These are phyloP conservation scores for Podaxis sp. DNA, from an alignment of 768 basidiomycete species.

Conservation along the genomic window DNA sequence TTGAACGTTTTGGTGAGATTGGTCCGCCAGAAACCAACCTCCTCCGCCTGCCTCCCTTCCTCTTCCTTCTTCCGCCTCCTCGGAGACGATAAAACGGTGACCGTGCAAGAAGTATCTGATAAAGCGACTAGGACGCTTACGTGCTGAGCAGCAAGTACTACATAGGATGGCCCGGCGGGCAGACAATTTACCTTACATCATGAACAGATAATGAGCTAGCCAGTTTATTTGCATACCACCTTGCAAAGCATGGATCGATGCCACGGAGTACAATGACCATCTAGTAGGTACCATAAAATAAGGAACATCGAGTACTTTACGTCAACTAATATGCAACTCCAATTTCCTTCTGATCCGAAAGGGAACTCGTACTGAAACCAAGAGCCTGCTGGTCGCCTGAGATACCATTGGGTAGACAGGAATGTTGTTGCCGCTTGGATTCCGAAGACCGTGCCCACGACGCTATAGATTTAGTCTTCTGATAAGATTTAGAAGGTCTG, in stretches of 20 bases:
- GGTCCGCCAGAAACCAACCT: too few relatives aligned
- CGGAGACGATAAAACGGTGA: too few relatives aligned
- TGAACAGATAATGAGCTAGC: too few relatives aligned
- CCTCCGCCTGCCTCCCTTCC: too few relatives aligned
- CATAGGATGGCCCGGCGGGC: too few relatives aligned
- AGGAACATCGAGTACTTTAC: background rate
- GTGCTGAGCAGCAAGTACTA: background rate
- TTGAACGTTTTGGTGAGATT: background rate
- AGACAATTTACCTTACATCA: too few relatives aligned
- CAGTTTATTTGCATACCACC: too few relatives aligned
- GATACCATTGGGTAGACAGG: background rate
- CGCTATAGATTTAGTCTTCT: constrained; percentile 3
- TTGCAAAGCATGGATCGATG: too few relatives aligned
- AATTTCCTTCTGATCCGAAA: background rate
- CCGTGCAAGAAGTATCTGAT: too few relatives aligned
- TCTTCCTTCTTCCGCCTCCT: too few relatives aligned
- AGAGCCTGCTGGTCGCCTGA: background rate
- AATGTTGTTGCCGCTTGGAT: constrained; percentile 1
- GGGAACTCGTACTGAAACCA: background rate
- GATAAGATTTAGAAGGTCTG: background rate
- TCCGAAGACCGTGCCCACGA: constrained; percentile 5
- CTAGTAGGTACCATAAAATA: background rate
- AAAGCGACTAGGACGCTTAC: background rate
- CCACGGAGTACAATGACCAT: too few relatives aligned
- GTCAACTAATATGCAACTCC: constrained; percentile 1